Conservation (phyloP, 352 stramenopile species). For the Phytophthora citrophthora region DNA sequence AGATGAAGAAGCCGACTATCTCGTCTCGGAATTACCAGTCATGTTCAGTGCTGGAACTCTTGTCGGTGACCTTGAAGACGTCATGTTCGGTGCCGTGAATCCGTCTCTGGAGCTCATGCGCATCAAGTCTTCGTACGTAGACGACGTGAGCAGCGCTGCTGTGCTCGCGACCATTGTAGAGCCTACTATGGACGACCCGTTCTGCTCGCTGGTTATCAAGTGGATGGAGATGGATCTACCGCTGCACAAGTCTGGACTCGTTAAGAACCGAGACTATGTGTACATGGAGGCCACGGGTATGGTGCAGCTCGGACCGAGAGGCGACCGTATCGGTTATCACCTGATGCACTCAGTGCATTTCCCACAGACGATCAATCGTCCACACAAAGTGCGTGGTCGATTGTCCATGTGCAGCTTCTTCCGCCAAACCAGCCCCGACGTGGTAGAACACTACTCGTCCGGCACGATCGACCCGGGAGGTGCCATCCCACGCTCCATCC, state of each 20-base stretch:
- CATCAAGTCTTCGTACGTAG: constrained; percentile 55
- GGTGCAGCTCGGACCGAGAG: constrained; percentile 35
- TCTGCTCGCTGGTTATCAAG: constrained; percentile 49
- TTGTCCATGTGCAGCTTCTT: constrained; percentile 47
- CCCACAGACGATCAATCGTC: constrained; percentile 27
- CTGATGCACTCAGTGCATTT: constrained; percentile 68
- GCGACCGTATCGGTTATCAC: constrained; percentile 64
- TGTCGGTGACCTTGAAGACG: constrained; percentile 38
- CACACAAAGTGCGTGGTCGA: constrained; percentile 31
- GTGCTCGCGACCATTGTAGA: constrained; percentile 50
- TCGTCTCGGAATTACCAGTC: constrained; percentile 25
- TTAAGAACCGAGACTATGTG: constrained; percentile 54
- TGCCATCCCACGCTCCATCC: constrained; percentile 41
- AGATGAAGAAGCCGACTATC: constrained; percentile 15
- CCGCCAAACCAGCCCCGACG: constrained; percentile 34
- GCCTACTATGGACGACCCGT: constrained; percentile 56
- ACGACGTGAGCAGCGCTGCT: constrained; percentile 41
- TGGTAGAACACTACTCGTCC: constrained; percentile 43
- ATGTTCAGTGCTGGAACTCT: constrained; percentile 42
- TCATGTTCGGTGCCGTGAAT: constrained; percentile 50
- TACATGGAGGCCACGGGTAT: constrained; percentile 60
- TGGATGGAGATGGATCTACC: constrained; percentile 43
- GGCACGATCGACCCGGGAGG: constrained; percentile 42
- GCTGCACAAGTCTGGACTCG: constrained; percentile 23
- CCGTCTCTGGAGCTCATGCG: constrained; percentile 43